Evolutionary conservation across 1,139 yeast genomes (phyloP), one percentile per base, ranked within the genome.

Genomic region (Hansenula anomala): DNA sequence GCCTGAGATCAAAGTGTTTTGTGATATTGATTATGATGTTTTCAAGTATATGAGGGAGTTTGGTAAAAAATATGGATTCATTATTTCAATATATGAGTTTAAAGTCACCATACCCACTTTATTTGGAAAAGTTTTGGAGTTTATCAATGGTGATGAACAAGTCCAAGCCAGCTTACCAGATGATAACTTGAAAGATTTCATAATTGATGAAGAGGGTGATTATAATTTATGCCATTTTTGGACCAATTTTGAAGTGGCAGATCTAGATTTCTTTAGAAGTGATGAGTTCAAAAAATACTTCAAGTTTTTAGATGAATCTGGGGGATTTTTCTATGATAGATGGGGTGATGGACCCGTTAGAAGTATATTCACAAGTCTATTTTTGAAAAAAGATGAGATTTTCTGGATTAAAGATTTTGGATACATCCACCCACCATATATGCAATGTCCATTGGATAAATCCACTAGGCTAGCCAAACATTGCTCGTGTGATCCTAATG

Each of bases 261-360:
- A 67, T 48, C 63, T 77, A 60, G 72, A 73, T 47, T 71, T 77
- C 47, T 77, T 78, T 73, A 59, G 80, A 51, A 59, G 67, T 1
- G 61, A 71, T 35, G 65, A 71, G 4, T 77, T 76, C 51, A 56
- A 60, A 30, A 64, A 64, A 24, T 76, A 72, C 52, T 76, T 76
- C 49, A 63, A 74, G 4, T 55, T 66, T 49, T 61, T 77, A 47
- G 83, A 77, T 54, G 47, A 56, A 39, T 56, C 71, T 0, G 80
- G 80, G 16, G 82, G 82, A 1, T 76, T 77, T 49, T 77, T 75
- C 56, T 76, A 76, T 54, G 83, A 77, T 49, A 59, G 83, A 54
- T 77, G 81, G 81, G 83, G 83, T 7, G 83, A 77, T 56, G 83
- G 82, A 0, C 83, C 83, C 8, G 64, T 77, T 34, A 79, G 77